These are phyloP conservation scores for Candida odintsovae DNA, from an alignment of 805 yeast species.

Conservation along the genomic window DNA sequence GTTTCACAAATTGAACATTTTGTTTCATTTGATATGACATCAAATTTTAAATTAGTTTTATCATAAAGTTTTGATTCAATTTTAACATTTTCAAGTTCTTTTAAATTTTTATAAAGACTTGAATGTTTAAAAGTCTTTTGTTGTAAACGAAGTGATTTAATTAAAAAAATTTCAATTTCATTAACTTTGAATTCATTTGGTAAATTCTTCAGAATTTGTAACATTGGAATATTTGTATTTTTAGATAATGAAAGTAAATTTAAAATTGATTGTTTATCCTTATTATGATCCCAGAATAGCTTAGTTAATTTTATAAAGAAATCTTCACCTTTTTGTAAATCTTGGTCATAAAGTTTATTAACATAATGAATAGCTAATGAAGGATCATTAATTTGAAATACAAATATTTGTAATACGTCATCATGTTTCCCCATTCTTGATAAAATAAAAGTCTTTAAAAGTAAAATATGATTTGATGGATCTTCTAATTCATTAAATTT, in stretches of 20 bases:
- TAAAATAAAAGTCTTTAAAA: conserved; percentile 54
- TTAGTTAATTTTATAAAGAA: conserved; percentile 36
- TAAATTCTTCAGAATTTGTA: conserved; percentile 8
- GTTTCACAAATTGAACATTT: conserved; percentile 57
- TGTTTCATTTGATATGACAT: neutral
- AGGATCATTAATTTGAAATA: conserved; percentile 50
- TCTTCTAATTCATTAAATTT: neutral
- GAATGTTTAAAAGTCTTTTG: conserved; percentile 4
- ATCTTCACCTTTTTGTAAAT: neutral
- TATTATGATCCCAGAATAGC: conserved; percentile 28
- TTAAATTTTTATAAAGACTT: conserved; percentile 3
- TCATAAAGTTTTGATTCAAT: conserved; percentile 2
- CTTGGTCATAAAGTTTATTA: conserved; percentile 34
- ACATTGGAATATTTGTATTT: conserved; percentile 5
- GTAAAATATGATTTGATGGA: conserved; percentile 23
- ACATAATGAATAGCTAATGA: conserved; percentile 59
- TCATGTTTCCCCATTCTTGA: conserved; percentile 55
- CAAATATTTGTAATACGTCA: conserved; percentile 56
- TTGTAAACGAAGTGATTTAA: conserved; percentile 14
- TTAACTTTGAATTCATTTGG: conserved; percentile 11
- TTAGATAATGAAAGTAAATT: conserved; percentile 26
- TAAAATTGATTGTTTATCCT: conserved; percentile 29
- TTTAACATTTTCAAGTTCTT: conserved; percentile 9
- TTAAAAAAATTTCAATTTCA: conserved; percentile 15
- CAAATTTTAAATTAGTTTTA: neutral